Evolutionary conservation across 2,329 filamentous ascomycete species (phyloP), one percentile per base, ranked within the genome.

Genomic region (Calonectria pseudoturangicola): DNA sequence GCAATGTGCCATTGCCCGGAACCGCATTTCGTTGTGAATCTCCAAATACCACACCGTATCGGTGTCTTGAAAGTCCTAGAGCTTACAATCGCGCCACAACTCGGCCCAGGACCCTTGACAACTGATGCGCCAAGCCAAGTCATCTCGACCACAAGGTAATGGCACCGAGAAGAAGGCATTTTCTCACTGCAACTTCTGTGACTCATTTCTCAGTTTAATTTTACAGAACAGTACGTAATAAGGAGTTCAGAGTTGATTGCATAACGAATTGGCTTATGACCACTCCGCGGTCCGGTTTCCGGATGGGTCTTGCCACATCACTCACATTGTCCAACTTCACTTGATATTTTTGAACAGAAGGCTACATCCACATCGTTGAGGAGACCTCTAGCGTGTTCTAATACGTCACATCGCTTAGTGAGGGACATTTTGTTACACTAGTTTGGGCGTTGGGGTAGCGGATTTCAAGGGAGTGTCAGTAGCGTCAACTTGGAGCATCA

Each of bases 351-450:
- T 18, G 18, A 30, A 5, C 18, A 30, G 50, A 60, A 36, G 45
- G 21, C 56, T 39, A 39, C 56, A 18, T 33, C 16, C 13, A 2
- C 15, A 15, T 3, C 16, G 33, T 36, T 27, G 56, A 12, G 63
- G 9, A 36, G 2, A 16, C 4, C 15, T 28, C 27, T 54, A 54
- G 56, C 45, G 18, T 18, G 27, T 13, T 18, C n/a, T 6, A 2
- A 63, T 13, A 10, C 48, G 27, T 41, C 45, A 51, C 21, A 41
- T 25, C 25, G 39, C 25, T 45, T 15, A 18, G n/a, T 54, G 45
- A 68, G 56, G 56, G 43, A 21, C 28, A 63, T 51, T 43, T 45
- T 25, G 10, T 16, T 30, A 68, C 21, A 28, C 30, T 25, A 45
- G 43, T 36, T 45, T 27, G 7, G n/a, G 18, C 28, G 21, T 39